phyloP scores from a whole-genome alignment of 805 yeast species.

The Candida krabiensis region DNA sequence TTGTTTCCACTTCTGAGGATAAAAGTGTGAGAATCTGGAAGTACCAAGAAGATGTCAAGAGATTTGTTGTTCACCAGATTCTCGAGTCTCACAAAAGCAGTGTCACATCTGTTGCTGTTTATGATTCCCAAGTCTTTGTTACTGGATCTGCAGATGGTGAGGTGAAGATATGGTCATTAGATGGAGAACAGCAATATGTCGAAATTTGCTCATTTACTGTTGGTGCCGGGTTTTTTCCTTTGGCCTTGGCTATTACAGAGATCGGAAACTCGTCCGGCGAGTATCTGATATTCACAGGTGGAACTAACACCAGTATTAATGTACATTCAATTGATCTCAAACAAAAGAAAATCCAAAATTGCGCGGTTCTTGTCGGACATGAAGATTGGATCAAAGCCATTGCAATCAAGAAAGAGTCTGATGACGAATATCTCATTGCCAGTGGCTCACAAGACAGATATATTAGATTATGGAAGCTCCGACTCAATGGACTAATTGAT shows the following conservation, averaged over 20 bases:
- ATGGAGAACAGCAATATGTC: slow-evolving; percentile 21
- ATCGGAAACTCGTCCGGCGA: slow-evolving; percentile 27
- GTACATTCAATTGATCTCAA: slow-evolving; percentile 46
- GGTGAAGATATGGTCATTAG: slow-evolving; percentile 49
- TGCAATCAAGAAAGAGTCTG: slow-evolving; percentile 51
- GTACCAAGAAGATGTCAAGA: slow-evolving; percentile 17
- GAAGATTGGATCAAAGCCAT: slow-evolving; percentile 94
- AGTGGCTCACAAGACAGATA: slow-evolving; percentile 92
- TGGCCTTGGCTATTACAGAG: slow-evolving; percentile 37
- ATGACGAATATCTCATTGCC: slow-evolving; percentile 67
- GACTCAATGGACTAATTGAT: slow-evolving; percentile 54
- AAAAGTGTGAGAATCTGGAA: slow-evolving; percentile 62
- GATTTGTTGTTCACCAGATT: slow-evolving; percentile 33
- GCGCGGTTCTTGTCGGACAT: slow-evolving; percentile 76
- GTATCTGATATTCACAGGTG: slow-evolving; percentile 67
- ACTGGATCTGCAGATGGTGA: slow-evolving; percentile 68
- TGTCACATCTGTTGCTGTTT: slow-evolving; percentile 53
- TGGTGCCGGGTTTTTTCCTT: slow-evolving; percentile 50
- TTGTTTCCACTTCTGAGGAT: slow-evolving; percentile 73
- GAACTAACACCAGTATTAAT: slow-evolving; percentile 56
- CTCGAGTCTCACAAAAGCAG: slow-evolving; percentile 47
- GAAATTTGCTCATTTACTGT: slow-evolving; percentile 35
- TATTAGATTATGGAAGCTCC: slow-evolving; percentile 84
- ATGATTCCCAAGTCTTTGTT: slow-evolving; percentile 39
- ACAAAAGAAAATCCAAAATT: slow-evolving; percentile 31